These are phyloP conservation scores for Pseudevernia furfuracea DNA, from an alignment of 495 filamentous ascomycete species.

Conservation along the genomic window DNA sequence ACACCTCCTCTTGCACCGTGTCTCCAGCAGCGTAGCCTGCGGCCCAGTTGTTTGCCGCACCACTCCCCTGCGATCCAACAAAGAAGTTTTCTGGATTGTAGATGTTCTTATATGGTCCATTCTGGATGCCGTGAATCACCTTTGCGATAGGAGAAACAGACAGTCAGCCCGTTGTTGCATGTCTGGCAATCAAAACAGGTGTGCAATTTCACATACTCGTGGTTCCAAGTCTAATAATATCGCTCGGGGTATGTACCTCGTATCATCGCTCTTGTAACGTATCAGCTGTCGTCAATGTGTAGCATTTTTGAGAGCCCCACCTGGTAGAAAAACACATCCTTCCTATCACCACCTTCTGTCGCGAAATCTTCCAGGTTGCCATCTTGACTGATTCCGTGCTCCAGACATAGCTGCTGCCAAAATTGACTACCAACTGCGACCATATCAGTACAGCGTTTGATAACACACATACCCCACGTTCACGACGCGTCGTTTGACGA, in stretches of 20 bases:
- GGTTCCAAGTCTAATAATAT: slow-evolving; percentile 95
- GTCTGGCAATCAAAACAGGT: neutral
- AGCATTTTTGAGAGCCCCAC: neutral
- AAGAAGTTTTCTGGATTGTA: slow-evolving; percentile 99
- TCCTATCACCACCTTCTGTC: slow-evolving; percentile 91
- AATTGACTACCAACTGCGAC: slow-evolving; percentile 79
- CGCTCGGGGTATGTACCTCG: slow-evolving; percentile 91
- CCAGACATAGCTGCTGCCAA: slow-evolving; percentile 95
- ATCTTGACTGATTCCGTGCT: slow-evolving; percentile 95
- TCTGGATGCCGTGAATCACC: slow-evolving; percentile 89
- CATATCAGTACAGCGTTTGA: slow-evolving; percentile 15
- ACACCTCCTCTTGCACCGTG: slow-evolving; percentile 86
- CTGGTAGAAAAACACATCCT: slow-evolving; percentile 98
- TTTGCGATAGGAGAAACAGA: slow-evolving; percentile 25
- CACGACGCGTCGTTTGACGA: slow-evolving; percentile 31
- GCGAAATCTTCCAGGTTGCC: slow-evolving; percentile 94
- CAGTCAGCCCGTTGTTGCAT: neutral
- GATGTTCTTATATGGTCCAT: slow-evolving; percentile 89
- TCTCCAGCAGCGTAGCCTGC: slow-evolving; percentile 91
- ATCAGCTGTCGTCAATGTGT: slow-evolving; percentile 1
- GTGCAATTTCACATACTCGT: slow-evolving; percentile 47
- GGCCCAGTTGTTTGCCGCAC: slow-evolving; percentile 97
- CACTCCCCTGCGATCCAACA: slow-evolving; percentile 80
- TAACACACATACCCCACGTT: slow-evolving; percentile 23
- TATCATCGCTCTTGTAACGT: slow-evolving; percentile 70